Base-by-base conservation (phyloP, 23 red algal species). In the Gracilaria domingensis region DNA sequence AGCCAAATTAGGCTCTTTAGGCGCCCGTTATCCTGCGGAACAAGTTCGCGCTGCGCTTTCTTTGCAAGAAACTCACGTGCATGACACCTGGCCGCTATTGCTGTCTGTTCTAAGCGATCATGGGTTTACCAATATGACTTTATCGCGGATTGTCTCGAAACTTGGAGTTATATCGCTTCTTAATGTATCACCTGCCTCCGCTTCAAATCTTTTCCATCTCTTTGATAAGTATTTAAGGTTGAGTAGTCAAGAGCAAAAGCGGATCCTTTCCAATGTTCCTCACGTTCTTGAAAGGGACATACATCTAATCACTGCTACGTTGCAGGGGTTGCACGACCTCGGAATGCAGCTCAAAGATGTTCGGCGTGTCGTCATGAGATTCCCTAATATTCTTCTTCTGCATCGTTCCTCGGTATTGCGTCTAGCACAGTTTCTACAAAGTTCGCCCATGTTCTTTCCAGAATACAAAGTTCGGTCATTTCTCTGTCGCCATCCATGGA, bases 401-500 rank as follows among this genome's bases (percentile, higher is more conserved):
- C 75, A 84, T 21, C 75, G 67, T 12, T 36, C 35, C n/a, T 32
- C 1, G 30, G 36, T 84, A 36, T 24, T 4, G 12, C 79, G 89
- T 38, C 57, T 83, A 37, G 37, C 65, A 37, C 56, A 30, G 11
- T 83, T 83, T 29, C 48, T 92, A 8, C 55, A 36, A 24, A 36
- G 45, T 29, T 53, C 53, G 36, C 71, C 48, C 3, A 48, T 94
- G 16, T 66, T 54, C 18, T 82, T 94, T 53, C 53, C 82, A 16
- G 21, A 48, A 35, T 56, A 42, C 37, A 82, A 70, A 44, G 67
- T 95, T 34, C 33, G 86, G 21, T 39, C 76, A 8, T 67, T 95
- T n/a, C 40, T 95, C 8, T 59, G 86, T 17, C 80, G 88, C 35
- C 66, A 79, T 33, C 93, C 93, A 25, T 95, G 93, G 93, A 77